phyloP scores from a whole-genome alignment of 768 basidiomycete genomes.

The Chalciporus chontae region DNA sequence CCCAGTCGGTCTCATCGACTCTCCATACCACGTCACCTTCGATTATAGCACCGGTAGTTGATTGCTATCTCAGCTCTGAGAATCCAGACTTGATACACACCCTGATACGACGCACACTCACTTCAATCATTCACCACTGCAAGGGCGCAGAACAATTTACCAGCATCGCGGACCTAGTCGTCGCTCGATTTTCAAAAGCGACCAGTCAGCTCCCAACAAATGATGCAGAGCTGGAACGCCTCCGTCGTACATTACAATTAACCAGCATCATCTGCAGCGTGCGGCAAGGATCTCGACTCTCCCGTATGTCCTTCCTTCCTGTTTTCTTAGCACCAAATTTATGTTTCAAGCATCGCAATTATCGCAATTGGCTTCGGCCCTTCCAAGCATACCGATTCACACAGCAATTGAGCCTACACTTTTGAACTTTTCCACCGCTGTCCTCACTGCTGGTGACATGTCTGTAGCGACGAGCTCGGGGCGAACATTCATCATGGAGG shows the following conservation, averaged over 20 bases:
- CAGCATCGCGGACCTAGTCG: constrained; percentile 50
- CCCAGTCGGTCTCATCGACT: constrained; percentile 75
- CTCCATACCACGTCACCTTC: constrained; percentile 73
- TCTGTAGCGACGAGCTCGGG: constrained; percentile 36
- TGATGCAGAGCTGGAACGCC: constrained; percentile 31
- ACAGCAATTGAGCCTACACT: constrained; percentile 29
- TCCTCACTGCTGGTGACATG: constrained; percentile 43
- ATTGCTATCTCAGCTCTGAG: constrained; percentile 45
- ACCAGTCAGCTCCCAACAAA: constrained; percentile 2
- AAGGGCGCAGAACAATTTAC: constrained; percentile 64
- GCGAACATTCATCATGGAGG: constrained; percentile 41
- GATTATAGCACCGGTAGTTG: constrained; percentile 56
- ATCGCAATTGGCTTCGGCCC: constrained; percentile 31
- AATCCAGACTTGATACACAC: constrained; percentile 43
- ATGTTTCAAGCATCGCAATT: constrained; percentile 34
- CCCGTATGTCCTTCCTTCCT: constrained; percentile 40
- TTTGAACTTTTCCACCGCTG: constrained; percentile 32
- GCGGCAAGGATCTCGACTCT: constrained; percentile 66
- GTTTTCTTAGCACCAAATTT: constrained; percentile 1
- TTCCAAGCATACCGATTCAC: constrained; percentile 26
- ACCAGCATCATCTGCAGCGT: constrained; percentile 56
- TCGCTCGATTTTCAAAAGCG: constrained; percentile 34
- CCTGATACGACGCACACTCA: constrained; percentile 68
- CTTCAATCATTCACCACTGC: constrained; percentile 81
- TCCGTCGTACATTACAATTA: constrained; percentile 54